Evolutionary conservation across 768 basidiomycete genomes (phyloP).

Genomic region (Sporobolomyces roseus): DNA sequence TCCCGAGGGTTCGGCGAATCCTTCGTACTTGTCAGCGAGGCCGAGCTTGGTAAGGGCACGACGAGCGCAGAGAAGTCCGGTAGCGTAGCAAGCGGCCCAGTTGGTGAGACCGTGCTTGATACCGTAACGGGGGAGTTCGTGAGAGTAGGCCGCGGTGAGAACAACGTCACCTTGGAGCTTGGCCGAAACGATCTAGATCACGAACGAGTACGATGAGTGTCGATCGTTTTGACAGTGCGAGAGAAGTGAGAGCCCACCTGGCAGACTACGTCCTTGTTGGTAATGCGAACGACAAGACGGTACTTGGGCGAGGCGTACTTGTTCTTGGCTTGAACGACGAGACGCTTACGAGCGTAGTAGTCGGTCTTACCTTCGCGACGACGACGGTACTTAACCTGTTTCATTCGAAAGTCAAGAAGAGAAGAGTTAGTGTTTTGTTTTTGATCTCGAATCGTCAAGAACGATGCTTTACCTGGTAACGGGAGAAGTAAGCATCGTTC

Average conservation of each 20-base stretch:
- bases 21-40: constrained; percentile 96
- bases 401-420: constrained; percentile 49
- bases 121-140: constrained; percentile 90
- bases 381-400: constrained; percentile 96
- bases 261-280: constrained; percentile 91
- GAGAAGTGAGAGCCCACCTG: constrained; percentile 51
- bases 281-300: constrained; percentile 97
- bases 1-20: constrained; percentile 85
- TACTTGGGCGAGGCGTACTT: constrained; percentile 99
- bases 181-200: constrained; percentile 72
- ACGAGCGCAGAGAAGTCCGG: constrained; percentile 89
- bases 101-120: constrained; percentile 98
- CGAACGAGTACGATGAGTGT: too few species aligned
- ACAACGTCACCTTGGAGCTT: constrained; percentile 96
- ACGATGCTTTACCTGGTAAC: constrained; percentile 73
- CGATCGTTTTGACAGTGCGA: neutral
- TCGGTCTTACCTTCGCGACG: constrained; percentile 94
- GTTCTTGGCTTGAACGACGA: constrained; percentile 98
- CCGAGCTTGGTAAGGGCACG: constrained; percentile 92
- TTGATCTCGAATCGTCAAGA: constrained; percentile 56
- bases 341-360: constrained; percentile 97
- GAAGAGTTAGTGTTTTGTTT: too few species aligned
- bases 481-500: constrained; percentile 91
- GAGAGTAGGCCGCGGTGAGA: constrained; percentile 77
- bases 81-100: constrained; percentile 97